phyloP scores from a whole-genome alignment of 805 yeast genomes.

The Candida vaughaniae region DNA sequence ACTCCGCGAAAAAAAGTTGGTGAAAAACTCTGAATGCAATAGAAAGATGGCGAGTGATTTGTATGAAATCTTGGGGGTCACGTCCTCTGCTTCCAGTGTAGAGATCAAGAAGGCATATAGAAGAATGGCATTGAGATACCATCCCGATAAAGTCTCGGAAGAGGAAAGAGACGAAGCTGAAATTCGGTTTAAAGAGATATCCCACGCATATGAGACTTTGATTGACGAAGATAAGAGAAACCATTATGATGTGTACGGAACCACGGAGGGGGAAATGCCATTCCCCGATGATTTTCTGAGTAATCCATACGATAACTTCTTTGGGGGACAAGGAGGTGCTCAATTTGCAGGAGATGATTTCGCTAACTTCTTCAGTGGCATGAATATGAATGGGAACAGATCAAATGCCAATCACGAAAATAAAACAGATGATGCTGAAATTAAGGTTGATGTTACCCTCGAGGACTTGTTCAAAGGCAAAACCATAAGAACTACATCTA shows the following conservation, averaged over 20 bases:
- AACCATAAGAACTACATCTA: slow-evolving; percentile 67
- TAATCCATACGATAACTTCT: slow-evolving; percentile 27
- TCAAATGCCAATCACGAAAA: slow-evolving; percentile 17
- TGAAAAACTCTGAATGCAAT: no score
- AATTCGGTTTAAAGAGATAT: slow-evolving; percentile 74
- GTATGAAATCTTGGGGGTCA: slow-evolving; percentile 52
- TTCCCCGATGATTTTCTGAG: slow-evolving; percentile 27
- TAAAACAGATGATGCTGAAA: slow-evolving; percentile 65
- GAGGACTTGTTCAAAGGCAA: slow-evolving; percentile 82
- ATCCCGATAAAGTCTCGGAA: slow-evolving; percentile 78
- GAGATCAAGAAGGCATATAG: slow-evolving; percentile 70
- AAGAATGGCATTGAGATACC: slow-evolving; percentile 58
- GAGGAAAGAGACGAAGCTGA: slow-evolving; percentile 71
- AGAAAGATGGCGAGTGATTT: slow-evolving; percentile 8
- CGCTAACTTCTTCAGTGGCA: slow-evolving; percentile 60
- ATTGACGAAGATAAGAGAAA: slow-evolving; percentile 64
- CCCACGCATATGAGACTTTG: slow-evolving; percentile 81
- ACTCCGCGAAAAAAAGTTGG: no score
- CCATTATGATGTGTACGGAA: slow-evolving; percentile 60
- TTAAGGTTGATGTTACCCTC: slow-evolving; percentile 62
- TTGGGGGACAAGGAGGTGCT: slow-evolving; percentile 24
- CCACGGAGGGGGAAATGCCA: slow-evolving; percentile 27
- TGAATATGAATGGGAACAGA: slow-evolving; percentile 26
- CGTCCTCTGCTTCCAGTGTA: slow-evolving; percentile 39
- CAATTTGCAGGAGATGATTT: slow-evolving; percentile 74